phyloP scores from a whole-genome alignment of 78 protist species.

The Planoprotostelium fungivorum region DNA sequence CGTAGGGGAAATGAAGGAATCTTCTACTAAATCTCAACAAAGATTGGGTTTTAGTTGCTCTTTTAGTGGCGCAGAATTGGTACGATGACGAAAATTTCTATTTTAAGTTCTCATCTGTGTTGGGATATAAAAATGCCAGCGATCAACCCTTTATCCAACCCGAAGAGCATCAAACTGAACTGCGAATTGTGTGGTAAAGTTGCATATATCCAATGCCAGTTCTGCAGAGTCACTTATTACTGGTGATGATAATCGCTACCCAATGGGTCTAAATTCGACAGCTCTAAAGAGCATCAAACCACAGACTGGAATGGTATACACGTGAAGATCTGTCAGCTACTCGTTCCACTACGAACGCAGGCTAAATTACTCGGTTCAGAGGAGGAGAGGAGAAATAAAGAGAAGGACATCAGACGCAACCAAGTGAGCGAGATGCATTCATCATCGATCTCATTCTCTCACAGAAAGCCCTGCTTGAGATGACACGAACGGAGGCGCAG shows the following conservation, averaged over 20 bases:
- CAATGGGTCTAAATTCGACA: neutral
- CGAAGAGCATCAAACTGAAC: neutral
- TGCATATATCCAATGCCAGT: neutral
- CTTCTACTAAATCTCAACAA: too few species aligned
- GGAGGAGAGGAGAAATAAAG: neutral
- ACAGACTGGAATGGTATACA: neutral
- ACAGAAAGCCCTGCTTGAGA: neutral
- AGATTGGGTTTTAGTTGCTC: too few species aligned
- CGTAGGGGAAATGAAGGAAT: too few species aligned
- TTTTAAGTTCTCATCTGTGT: too few species aligned
- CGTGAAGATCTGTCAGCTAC: neutral
- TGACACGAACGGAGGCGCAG: neutral
- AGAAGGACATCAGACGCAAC: neutral
- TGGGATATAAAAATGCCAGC: too few species aligned
- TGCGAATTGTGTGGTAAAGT: neutral
- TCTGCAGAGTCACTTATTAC: neutral
- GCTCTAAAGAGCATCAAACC: neutral
- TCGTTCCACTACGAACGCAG: neutral
- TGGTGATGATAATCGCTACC: neutral
- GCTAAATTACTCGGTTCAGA: neutral
- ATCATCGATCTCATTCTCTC: neutral
- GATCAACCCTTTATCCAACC: neutral
- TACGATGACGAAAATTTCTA: too few species aligned
- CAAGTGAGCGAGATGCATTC: neutral
- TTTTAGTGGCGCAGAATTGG: too few species aligned